A percentile compares a stretch with the other conserved stretches of the same genome.
Conservation (phyloP, 116 monocot species). For the Papilionanthe hybrid region DNA sequence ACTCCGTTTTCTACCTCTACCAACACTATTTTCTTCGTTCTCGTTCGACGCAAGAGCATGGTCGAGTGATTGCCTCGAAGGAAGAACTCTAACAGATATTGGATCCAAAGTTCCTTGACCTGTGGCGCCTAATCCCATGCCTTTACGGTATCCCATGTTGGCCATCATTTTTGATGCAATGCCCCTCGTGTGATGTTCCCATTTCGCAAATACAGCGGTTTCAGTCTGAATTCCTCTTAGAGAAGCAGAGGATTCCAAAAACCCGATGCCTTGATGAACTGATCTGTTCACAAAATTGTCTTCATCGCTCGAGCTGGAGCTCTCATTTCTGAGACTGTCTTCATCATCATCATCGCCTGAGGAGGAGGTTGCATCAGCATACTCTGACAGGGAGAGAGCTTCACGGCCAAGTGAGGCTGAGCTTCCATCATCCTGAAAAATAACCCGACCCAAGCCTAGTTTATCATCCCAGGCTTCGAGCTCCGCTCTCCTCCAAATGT, state of each 20-base stretch:
- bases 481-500: conserved; percentile 79
- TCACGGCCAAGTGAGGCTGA: conserved; percentile 45
- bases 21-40: conserved; percentile 12
- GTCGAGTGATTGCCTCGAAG: conserved; percentile 73
- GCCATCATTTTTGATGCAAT: conserved; percentile 98
- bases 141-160: conserved; percentile 87
- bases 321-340: conserved; percentile 32
- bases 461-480: conserved; percentile 79
- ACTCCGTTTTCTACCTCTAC: conserved; percentile 47
- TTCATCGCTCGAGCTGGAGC: conserved; percentile 36
- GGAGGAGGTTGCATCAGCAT: conserved; percentile 52
- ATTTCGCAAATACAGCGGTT: conserved; percentile 77
- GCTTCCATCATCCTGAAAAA: conserved; percentile 69
- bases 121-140: conserved; percentile 79
- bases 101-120: conserved; percentile 86
- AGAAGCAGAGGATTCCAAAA: conserved; percentile 37
- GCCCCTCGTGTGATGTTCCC: conserved; percentile 93
- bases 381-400: conserved; percentile 57
- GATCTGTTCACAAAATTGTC: conserved; percentile 30
- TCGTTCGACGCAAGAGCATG: conserved; percentile 44
- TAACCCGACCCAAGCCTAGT: conserved; percentile 49
- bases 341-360: conserved; percentile 40
- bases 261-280: conserved; percentile 53
- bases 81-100: conserved; percentile 65
- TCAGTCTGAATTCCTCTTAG: conserved; percentile 79